A percentile compares a stretch with the other conserved stretches of the same genome.
These are phyloP conservation scores for Conoideocrella luteorostrata DNA, from an alignment of 2,329 filamentous ascomycete species.

Conservation along the genomic window DNA sequence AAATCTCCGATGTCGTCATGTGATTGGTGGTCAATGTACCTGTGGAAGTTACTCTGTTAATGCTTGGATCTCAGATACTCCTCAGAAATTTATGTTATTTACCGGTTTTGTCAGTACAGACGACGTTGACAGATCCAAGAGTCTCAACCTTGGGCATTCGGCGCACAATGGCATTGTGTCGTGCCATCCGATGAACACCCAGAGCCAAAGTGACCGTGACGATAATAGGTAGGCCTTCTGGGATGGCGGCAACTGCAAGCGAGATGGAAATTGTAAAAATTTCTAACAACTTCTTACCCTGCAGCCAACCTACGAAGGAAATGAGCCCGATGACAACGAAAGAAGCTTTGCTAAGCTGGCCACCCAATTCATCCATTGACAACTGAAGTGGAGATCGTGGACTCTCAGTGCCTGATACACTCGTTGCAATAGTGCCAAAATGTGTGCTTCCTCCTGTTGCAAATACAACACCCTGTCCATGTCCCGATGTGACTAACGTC, in stretches of 20 bases:
- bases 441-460: conserved; percentile 90
- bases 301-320: conserved; percentile 80
- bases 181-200: conserved; percentile 94
- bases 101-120: conserved; percentile 97
- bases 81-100: conserved; percentile 15
- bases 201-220: conserved; percentile 94
- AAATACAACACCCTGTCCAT: conserved; percentile 95
- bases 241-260: conserved; percentile 90
- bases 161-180: conserved; percentile 88
- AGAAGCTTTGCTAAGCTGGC: conserved; percentile 93
- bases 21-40: conserved; percentile 94
- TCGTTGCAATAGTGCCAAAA: conserved; percentile 93
- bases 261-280: conserved; percentile 98
- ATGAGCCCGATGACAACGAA: conserved; percentile 93
- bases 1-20: conserved; percentile 95
- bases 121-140: conserved; percentile 96
- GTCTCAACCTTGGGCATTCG: conserved; percentile 96
- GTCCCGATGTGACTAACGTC: conserved; percentile 86
- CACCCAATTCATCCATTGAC: conserved; percentile 95
- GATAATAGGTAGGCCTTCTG: conserved; percentile 93
- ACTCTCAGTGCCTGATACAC: conserved; percentile 89
- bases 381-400: conserved; percentile 88
- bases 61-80: too few relatives aligned
- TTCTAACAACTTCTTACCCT: conserved; percentile 83
- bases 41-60: conserved; percentile 19